These are phyloP conservation scores for Sclerotiophoma versabilis DNA, from an alignment of 2,329 filamentous ascomycete species.

Conservation along the genomic window DNA sequence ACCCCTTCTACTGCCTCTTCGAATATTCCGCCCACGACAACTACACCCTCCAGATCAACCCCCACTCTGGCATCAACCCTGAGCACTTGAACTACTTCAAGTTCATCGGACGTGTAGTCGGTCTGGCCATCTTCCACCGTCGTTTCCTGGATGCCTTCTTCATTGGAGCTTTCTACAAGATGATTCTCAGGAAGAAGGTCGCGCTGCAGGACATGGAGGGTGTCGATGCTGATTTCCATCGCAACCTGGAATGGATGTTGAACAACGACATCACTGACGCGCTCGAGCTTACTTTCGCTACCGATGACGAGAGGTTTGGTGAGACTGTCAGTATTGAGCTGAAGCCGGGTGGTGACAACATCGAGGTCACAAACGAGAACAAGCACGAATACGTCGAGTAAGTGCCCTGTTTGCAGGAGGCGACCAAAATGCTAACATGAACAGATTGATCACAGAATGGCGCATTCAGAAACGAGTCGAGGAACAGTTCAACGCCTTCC, in stretches of 20 bases:
- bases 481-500: conserved; percentile 98
- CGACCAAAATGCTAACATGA: conserved; percentile 22
- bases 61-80: conserved; percentile 97
- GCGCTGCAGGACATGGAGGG: conserved; percentile 96
- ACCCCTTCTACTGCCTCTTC: conserved; percentile 99
- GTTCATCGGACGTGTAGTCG: conserved; percentile 97
- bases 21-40: conserved; percentile 99
- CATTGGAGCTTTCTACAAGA: conserved; percentile 99
- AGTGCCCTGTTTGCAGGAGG: conserved; percentile 40
- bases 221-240: conserved; percentile 96
- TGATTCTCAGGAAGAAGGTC: conserved; percentile 95
- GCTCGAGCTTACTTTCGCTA: conserved; percentile 93
- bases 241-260: conserved; percentile 95
- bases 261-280: conserved; percentile 98
- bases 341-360: conserved; percentile 86
- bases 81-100: conserved; percentile 99
- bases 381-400: conserved; percentile 98
- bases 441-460: conserved; percentile 93
- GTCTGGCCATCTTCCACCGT: conserved; percentile 95
- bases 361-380: conserved; percentile 97
- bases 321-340: conserved; percentile 93
- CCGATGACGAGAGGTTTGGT: conserved; percentile 96
- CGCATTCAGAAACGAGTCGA: conserved; percentile 98
- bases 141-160: conserved; percentile 99
- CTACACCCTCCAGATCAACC: conserved; percentile 99